Evolutionary conservation across 805 yeast species (phyloP), one percentile per base, ranked within the genome.

Genomic region (Alloascoidea africana): DNA sequence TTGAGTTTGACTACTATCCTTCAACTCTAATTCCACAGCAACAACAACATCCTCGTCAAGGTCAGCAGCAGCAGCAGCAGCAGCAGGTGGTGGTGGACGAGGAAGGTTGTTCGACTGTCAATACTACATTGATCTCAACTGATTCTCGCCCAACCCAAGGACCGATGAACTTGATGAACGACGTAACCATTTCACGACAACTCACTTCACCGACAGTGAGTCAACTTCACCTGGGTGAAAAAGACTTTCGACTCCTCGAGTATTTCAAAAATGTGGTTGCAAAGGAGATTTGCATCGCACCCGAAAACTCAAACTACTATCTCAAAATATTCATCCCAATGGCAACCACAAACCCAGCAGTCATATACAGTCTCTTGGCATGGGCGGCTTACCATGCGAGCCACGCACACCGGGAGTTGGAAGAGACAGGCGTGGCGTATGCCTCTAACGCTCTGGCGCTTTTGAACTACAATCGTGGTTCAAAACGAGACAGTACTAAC

Each of bases 281-380:
- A 0, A 55, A 62, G 4, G 58, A 64, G 14, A 61, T 71, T 15
- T 65, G 70, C 13, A 64, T 65, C 13, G 65, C 64, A 0, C 71
- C 76, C 0, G 57, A 60, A 32, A 61, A 61, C 32, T 59, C 63
- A 15, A 74, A 74, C 50, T 69, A 66, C 47, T 76, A 69, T 43
- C 48, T 63, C 11, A 66, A 66, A 27, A 66, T 68, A 33, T 68
- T 72, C 42, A 48, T 76, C 5, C 67, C 68, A 8, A 58, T 73
- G 58, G 79, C 82, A 0, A 52, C 59, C 34, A 53, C 51, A 15
- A 68, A 70, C 41, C 60, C 59, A 23, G 63, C 74, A 2, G 65
- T 73, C 3, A 49, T 75, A 18, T 62, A 65, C 42, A 63, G 68
- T 0, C 51, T 76, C 4, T 61, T 75, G 18, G 76, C 79, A 0